A percentile compares a stretch with the other conserved stretches of the same genome.
These are phyloP conservation scores for Didymella glomerata DNA, from an alignment of 2,329 filamentous ascomycete species.

Conservation along the genomic window DNA sequence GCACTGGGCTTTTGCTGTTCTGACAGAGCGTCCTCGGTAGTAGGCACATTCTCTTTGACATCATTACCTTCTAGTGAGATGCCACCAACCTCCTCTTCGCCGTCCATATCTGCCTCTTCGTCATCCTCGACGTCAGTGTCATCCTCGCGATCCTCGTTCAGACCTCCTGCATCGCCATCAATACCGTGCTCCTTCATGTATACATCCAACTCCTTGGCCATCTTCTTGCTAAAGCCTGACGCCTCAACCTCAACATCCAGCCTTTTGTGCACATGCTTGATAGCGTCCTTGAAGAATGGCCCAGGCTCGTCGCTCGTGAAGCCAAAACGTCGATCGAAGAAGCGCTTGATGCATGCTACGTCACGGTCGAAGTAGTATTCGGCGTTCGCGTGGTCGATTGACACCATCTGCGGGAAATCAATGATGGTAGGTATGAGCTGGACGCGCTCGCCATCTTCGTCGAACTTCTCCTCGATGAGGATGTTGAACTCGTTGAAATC, in stretches of 20 bases:
- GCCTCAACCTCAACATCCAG: slow-evolving; percentile 90
- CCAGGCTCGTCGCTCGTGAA: slow-evolving; percentile 84
- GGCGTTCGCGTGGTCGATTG: slow-evolving; percentile 90
- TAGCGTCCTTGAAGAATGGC: slow-evolving; percentile 84
- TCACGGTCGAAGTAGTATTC: slow-evolving; percentile 98
- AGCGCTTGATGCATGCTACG: slow-evolving; percentile 92
- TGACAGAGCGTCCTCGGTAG: not conserved
- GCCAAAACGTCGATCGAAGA: slow-evolving; percentile 87
- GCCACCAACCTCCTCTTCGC: not conserved
- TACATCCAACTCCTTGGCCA: slow-evolving; percentile 89
- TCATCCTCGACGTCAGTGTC: slow-evolving; percentile 28
- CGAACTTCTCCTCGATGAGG: slow-evolving; percentile 77
- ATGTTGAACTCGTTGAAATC: slow-evolving; percentile 99
- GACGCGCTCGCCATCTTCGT: slow-evolving; percentile 50
- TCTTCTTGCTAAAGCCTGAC: slow-evolving; percentile 95
- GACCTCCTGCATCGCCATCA: slow-evolving; percentile 60
- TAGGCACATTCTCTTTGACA: not conserved
- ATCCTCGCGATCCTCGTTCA: slow-evolving; percentile 35
- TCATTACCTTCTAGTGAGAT: not conserved
- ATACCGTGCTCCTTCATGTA: slow-evolving; percentile 81
- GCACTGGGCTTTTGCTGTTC: slow-evolving; percentile 18
- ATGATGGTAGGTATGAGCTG: slow-evolving; percentile 83
- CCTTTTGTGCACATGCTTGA: slow-evolving; percentile 74
- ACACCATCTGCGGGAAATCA: slow-evolving; percentile 98
- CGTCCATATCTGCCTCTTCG: slow-evolving; percentile 12